Percentiles rank a stretch among this genome's conserved stretches.
Evolutionary conservation across 176 grass and related monocot genomes (phyloP).

Genomic region (Bothriochloa decipiens): DNA sequence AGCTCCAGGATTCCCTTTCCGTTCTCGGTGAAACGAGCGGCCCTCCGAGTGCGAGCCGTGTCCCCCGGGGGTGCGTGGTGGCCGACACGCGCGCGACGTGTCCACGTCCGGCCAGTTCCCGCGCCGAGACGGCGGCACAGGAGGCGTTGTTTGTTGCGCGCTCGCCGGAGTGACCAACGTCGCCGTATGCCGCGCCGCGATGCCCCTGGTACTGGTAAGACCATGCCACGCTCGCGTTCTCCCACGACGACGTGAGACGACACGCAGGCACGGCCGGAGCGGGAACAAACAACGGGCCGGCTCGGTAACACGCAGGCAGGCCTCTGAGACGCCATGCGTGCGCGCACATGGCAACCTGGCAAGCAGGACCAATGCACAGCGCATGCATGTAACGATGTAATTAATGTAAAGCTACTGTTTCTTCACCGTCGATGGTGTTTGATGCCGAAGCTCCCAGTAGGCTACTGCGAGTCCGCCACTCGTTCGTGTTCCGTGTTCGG

Average conservation of each 20-base stretch:
- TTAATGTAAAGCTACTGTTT: no score
- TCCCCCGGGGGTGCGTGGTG: conserved; percentile 30
- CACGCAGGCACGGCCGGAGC: not conserved
- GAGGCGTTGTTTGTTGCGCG: not conserved
- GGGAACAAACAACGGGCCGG: not conserved
- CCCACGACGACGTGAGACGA: not conserved
- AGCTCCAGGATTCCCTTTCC: conserved; percentile 1
- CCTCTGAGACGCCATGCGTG: no score
- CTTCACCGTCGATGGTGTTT: no score
- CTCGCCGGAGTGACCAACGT: not conserved
- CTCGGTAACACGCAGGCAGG: no score
- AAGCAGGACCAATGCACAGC: no score
- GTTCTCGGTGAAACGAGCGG: not conserved
- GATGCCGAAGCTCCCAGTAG: no score
- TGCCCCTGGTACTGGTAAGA: not conserved
- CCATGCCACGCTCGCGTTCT: not conserved
- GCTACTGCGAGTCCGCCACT: no score
- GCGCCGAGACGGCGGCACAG: conserved; percentile 1
- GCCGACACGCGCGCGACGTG: conserved; percentile 41
- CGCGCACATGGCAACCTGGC: no score
- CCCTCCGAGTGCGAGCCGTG: conserved; percentile 36
- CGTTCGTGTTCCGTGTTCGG: no score
- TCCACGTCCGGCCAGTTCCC: conserved; percentile 19
- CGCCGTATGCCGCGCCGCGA: not conserved
- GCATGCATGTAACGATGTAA: no score